Evolutionary conservation across 2,329 filamentous ascomycete genomes (phyloP).

Genomic region (Pyrenochaeta sp.): DNA sequence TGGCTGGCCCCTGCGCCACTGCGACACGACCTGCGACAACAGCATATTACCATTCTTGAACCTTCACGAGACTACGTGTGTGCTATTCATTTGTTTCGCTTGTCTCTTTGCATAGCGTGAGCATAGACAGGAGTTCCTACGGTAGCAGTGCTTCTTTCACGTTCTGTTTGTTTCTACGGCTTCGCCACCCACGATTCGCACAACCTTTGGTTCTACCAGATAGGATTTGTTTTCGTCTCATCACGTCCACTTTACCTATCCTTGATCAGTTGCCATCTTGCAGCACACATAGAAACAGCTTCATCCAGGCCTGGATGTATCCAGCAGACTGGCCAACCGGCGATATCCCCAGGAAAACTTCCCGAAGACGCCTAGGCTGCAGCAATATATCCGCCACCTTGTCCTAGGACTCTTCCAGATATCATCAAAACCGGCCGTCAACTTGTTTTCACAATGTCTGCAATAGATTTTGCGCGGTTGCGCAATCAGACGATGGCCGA

Average conservation of each 20-base stretch:
- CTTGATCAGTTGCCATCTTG: neutral
- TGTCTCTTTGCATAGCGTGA: conserved; percentile 40
- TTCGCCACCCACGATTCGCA: conserved; percentile 36
- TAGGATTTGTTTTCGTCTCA: neutral
- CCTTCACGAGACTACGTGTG: conserved; percentile 4
- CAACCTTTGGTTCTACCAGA: conserved; percentile 1
- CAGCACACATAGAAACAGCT: neutral
- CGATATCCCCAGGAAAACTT: neutral
- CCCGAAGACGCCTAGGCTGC: neutral
- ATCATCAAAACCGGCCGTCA: neutral
- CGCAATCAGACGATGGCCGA: conserved; percentile 89
- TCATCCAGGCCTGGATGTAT: neutral
- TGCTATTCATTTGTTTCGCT: conserved; percentile 13
- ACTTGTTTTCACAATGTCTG: conserved; percentile 34
- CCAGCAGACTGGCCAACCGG: neutral
- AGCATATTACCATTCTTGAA: conserved; percentile 12
- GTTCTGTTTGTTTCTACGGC: conserved; percentile 27
- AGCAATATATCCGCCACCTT: neutral
- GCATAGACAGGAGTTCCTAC: conserved; percentile 29
- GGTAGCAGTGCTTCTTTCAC: conserved; percentile 22
- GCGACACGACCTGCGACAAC: conserved; percentile 11
- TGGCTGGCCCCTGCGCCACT: conserved; percentile 13
- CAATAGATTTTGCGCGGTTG: conserved; percentile 69
- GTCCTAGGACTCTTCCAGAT: neutral
- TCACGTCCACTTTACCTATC: neutral